Conservation (phyloP, 2,329 filamentous ascomycete genomes). For the Neopestalotiopsis sp. region DNA sequence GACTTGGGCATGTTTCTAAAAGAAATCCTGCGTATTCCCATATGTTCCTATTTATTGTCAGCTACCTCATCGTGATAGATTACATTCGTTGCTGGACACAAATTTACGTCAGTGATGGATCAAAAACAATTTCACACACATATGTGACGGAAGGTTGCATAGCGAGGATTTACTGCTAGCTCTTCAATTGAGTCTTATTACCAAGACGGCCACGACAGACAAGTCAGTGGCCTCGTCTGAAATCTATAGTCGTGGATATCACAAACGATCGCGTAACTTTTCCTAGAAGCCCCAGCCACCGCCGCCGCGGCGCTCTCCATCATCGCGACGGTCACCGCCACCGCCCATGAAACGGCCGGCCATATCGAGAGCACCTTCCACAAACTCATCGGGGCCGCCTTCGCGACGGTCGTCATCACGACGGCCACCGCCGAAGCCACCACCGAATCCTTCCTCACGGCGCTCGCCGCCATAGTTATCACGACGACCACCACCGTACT, state of each 20-base stretch:
- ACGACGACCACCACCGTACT: conserved; percentile 15
- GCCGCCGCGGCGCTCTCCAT: conserved; percentile 19
- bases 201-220: conserved; percentile 3
- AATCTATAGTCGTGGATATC: conserved; percentile 13
- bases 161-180: not conserved
- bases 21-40: no score
- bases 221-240: conserved; percentile 6
- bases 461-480: conserved; percentile 6
- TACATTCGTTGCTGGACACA: no score
- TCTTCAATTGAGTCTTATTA: not conserved
- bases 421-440: conserved; percentile 15
- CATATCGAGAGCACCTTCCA: conserved; percentile 25
- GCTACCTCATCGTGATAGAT: no score
- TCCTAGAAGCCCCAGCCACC: conserved; percentile 29
- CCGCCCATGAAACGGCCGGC: conserved; percentile 31
- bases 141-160: no score
- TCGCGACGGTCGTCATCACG: conserved; percentile 25
- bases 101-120: no score
- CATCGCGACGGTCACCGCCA: conserved; percentile 23
- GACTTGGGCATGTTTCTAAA: no score
- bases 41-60: no score
- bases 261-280: conserved; percentile 12
- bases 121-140: not conserved
- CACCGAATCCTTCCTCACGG: conserved; percentile 18
- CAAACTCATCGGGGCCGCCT: conserved; percentile 24